Conservation (phyloP, 2,329 filamentous ascomycete species). For the Colletotrichum orchidophilum region DNA sequence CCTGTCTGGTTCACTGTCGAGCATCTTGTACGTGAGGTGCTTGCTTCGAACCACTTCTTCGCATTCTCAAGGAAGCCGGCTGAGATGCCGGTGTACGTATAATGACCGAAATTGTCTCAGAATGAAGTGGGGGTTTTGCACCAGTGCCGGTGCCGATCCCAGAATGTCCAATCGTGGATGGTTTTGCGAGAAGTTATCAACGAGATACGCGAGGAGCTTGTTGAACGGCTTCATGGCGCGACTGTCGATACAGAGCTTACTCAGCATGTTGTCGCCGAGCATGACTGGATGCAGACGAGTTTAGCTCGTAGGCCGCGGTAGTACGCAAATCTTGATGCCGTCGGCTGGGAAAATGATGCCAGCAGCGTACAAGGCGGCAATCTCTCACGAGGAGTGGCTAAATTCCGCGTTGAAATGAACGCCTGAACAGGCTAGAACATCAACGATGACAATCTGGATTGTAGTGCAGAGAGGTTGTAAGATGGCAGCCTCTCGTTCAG, state of each 20-base stretch:
- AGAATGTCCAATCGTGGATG: too few relatives aligned
- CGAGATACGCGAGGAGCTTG: too few relatives aligned
- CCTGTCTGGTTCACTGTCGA: not conserved
- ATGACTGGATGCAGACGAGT: not conserved
- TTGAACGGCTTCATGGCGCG: too few relatives aligned
- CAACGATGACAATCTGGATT: conserved; percentile 51
- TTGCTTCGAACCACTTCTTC: conserved; percentile 38
- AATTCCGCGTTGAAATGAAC: conserved; percentile 46
- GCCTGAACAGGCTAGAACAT: conserved; percentile 44
- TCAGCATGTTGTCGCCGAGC: too few relatives aligned
- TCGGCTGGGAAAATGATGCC: conserved; percentile 45
- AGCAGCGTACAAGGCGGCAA: conserved; percentile 53
- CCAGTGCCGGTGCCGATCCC: too few relatives aligned
- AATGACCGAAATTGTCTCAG: conserved; percentile 1
- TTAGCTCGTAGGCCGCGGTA: conserved; percentile 45
- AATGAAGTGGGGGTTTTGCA: conserved; percentile 48
- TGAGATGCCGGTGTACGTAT: conserved; percentile 38
- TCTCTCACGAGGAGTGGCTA: conserved; percentile 56
- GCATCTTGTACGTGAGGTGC: conserved; percentile 5
- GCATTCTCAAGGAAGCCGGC: conserved; percentile 35
- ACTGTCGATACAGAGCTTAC: too few relatives aligned
- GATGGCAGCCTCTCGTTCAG: conserved; percentile 31
- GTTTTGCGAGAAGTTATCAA: too few relatives aligned
- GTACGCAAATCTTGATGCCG: conserved; percentile 49
- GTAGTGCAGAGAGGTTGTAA: conserved; percentile 46